Evolutionary conservation across 345 rosid genomes (phyloP), one percentile per base, ranked within the genome.

Genomic region (Geranium brycei): DNA sequence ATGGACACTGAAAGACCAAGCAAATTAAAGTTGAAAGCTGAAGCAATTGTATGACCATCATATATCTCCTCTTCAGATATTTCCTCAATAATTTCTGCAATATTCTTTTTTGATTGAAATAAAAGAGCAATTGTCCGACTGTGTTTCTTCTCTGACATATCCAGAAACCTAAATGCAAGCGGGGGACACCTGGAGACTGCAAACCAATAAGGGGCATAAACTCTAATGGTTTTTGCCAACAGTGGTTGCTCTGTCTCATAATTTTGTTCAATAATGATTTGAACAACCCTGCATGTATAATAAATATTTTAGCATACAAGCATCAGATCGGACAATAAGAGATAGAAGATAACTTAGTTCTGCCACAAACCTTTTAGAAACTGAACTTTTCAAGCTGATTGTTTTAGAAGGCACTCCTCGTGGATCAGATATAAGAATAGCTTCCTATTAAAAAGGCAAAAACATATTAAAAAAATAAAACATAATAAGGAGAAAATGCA

Each of bases 141-240:
- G 62, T 68, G 71, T 77, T 82, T 86, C 70, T 74, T 82, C 66
- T 79, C 87, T 7, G 75, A 66, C 64, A 81, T 17, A 60, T 93
- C 83, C 51, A 86, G 69, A 73, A 90, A 81, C 72, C 76, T 77
- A 64, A 66, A 85, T 58, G 79, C 78, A 72, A 93, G 90, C 11
- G 91, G 86, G 56, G 96, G 97, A 73, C 99, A 93, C 76, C 85
- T 82, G 32, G 92, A 77, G 66, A 90, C 70, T 58, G 92, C 78
- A 79, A 93, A 82, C 99, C 99, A 93, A 72, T 75, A 85, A 38
- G 97, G 91, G 69, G 96, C 97, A 63, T 93, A 90, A 60, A 93
- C 76, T 80, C 96, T 80, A 62, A 93, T 80, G 30, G 64, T 77
- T 77, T 83, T 93, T 60, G 81, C 81, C 77, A 83, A 60, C 28